Base-by-base conservation (phyloP, 1,284 basidiomycete species). In the Dichomitus squalens region DNA sequence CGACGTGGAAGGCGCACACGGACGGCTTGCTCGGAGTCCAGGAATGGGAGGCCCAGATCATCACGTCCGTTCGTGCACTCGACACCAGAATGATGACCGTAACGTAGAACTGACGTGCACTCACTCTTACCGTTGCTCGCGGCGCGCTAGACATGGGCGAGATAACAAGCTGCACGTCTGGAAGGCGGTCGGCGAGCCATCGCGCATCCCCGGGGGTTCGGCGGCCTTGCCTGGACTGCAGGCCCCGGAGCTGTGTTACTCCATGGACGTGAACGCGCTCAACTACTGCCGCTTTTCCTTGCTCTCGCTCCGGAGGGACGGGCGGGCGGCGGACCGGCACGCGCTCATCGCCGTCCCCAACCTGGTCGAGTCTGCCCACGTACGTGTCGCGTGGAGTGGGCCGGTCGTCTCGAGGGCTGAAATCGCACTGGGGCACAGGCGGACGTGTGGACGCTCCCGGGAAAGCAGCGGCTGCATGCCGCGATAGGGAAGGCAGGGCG, bases 281-380 rank as follows among this genome's bases (percentile, higher is more conserved):
- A 96, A 96, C 70, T 96, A 91, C 69, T 96, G 94, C 73, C 84
- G 87, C 1, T 95, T 96, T 70, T 83, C 86, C 4, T 68, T 90
- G 0, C 66, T 83, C 29, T 68, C 68, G 4, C 41, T 65, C n/a
- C 49, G 61, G 7, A 53, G 54, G 31, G 52, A 49, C 16, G 57
- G 48, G n/a, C 54, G 40, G 25, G 57, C 58, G 43, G 62, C 61
- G 49, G 60, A 61, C 60, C 58, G 18, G 1, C 58, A 74, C 38
- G 86, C 84, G 0, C 71, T 92, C 46, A 70, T 96, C 40, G 93
- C 90, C 0, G 74, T 96, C 9, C 94, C 94, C 0, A 95, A 95
- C 69, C 78, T 96, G 7, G 80, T 94, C 18, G 93, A 97, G 64
- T 95, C 94, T 7, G 86, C 91, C 35, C 78, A 89, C 53, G 93